phyloP scores from a whole-genome alignment of 2,329 filamentous ascomycete genomes.

The Aspergillus pseudoviridinutans region DNA sequence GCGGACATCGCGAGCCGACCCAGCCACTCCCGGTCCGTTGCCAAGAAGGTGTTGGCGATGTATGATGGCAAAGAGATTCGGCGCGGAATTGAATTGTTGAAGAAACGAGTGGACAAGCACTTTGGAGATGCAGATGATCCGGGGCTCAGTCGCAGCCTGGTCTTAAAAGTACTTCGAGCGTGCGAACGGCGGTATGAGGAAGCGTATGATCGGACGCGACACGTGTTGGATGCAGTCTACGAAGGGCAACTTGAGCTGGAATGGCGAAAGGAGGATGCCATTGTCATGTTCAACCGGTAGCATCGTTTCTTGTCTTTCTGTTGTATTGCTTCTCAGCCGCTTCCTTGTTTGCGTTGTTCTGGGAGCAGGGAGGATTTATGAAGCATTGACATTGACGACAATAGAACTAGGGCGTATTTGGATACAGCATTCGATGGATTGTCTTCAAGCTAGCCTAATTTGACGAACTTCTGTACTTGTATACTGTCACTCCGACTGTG shows the following conservation, averaged over 20 bases:
- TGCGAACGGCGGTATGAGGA: conserved; percentile 56
- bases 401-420: not conserved
- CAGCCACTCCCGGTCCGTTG: conserved; percentile 74
- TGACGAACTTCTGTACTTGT: no score
- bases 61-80: conserved; percentile 82
- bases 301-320: conserved; percentile 9
- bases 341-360: conserved; percentile 1
- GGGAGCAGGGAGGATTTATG: conserved; percentile 4
- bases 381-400: not conserved
- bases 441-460: not conserved
- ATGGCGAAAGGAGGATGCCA: conserved; percentile 45
- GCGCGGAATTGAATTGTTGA: conserved; percentile 83
- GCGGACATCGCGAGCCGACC: conserved; percentile 70
- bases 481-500: no score
- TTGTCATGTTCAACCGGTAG: conserved; percentile 40
- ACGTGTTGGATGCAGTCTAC: conserved; percentile 43
- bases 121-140: conserved; percentile 86
- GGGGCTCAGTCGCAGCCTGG: conserved; percentile 56
- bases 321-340: not conserved
- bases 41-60: conserved; percentile 77
- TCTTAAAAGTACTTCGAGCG: conserved; percentile 57
- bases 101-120: conserved; percentile 93
- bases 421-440: not conserved
- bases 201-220: conserved; percentile 49
- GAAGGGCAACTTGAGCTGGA: conserved; percentile 45